A percentile compares a stretch with the other conserved stretches of the same genome.
These are phyloP conservation scores for Spathaspora arborariae DNA, from an alignment of 805 yeast species.

Conservation along the genomic window DNA sequence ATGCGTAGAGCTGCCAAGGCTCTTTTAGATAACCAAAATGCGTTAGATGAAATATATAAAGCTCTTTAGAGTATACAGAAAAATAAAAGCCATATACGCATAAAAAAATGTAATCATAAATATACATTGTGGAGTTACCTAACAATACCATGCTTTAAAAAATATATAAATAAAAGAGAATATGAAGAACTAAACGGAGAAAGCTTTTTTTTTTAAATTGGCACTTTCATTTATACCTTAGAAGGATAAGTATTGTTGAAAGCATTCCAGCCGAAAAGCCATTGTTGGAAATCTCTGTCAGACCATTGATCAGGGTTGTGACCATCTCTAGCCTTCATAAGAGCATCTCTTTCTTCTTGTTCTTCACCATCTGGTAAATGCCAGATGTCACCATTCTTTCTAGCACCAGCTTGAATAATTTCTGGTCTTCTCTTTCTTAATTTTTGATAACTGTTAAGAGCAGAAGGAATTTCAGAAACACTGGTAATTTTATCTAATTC, in stretches of 20 bases:
- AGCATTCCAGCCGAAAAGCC: constrained; percentile 12
- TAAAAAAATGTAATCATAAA: neutral
- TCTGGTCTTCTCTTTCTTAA: constrained; percentile 11
- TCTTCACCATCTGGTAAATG: constrained; percentile 26
- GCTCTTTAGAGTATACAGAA: neutral
- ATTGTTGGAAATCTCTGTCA: constrained; percentile 10
- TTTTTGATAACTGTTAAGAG: constrained; percentile 6
- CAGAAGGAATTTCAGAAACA: constrained; percentile 8
- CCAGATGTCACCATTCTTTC: constrained; percentile 15
- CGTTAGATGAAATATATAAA: constrained; percentile 10
- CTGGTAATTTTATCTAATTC: constrained; percentile 5
- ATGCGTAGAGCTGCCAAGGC: constrained; percentile 39
- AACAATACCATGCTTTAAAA: neutral
- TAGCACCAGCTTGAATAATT: constrained; percentile 12
- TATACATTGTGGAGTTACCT: neutral
- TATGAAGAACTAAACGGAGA: neutral
- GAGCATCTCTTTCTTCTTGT: constrained; percentile 21
- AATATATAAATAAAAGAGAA: neutral
- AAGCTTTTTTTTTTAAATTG: neutral
- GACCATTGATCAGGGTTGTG: constrained; percentile 12
- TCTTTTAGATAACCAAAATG: constrained; percentile 19
- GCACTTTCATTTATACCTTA: neutral
- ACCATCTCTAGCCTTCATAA: constrained; percentile 10
- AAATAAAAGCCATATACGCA: neutral
- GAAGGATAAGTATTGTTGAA: constrained; percentile 4